Conservation (phyloP, 805 yeast species). For the Millerozyma acaciae region DNA sequence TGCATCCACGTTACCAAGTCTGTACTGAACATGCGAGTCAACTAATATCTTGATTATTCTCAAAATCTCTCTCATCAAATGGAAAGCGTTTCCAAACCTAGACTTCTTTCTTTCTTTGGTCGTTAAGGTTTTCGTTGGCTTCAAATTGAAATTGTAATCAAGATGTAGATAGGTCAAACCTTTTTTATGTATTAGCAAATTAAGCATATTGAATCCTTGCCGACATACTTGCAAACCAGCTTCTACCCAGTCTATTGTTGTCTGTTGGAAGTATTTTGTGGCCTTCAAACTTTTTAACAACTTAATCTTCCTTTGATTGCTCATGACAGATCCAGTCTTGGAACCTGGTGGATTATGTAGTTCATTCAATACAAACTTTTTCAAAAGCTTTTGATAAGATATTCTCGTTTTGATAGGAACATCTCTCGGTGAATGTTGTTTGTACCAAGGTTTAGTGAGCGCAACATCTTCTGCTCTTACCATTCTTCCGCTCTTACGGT, state of each 20-base stretch:
- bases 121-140: conserved; percentile 93
- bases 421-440: conserved; percentile 58
- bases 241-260: conserved; percentile 96
- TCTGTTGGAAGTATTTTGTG: conserved; percentile 88
- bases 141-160: conserved; percentile 92
- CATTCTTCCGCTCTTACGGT: conserved; percentile 65
- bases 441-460: conserved; percentile 76
- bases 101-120: conserved; percentile 96
- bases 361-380: conserved; percentile 67
- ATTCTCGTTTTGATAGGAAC: conserved; percentile 75
- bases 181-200: conserved; percentile 80
- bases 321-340: conserved; percentile 24
- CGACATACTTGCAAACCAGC: conserved; percentile 92
- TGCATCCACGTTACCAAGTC: conserved; percentile 88
- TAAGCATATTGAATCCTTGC: conserved; percentile 93
- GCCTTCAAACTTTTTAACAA: conserved; percentile 62
- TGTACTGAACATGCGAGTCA: conserved; percentile 88
- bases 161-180: conserved; percentile 90
- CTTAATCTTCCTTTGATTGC: conserved; percentile 48
- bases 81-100: conserved; percentile 95
- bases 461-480: conserved; percentile 90
- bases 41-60: conserved; percentile 81
- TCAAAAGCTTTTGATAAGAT: conserved; percentile 87
- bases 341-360: conserved; percentile 45
- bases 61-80: conserved; percentile 83